Conservation (phyloP, 345 rosid species). For the Cardamine chenopodiifolia region DNA sequence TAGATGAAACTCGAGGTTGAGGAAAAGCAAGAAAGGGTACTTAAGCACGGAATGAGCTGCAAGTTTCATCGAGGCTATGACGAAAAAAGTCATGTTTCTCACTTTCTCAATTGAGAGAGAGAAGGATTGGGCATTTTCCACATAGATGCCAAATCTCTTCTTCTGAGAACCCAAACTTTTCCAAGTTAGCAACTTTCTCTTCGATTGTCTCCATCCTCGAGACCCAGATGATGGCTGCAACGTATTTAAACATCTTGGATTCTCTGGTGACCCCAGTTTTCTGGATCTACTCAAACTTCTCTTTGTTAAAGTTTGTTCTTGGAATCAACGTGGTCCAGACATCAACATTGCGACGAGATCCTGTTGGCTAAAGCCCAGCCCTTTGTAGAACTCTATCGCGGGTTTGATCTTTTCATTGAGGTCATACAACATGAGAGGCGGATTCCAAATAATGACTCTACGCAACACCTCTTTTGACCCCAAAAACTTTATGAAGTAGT, state of each 20-base stretch:
- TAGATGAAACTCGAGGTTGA: constrained; percentile 58
- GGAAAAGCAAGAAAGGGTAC: constrained; percentile 57
- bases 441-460: constrained; percentile 70
- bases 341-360: constrained; percentile 65
- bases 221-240: constrained; percentile 64
- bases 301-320: constrained; percentile 58
- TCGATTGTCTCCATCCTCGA: constrained; percentile 68
- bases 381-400: constrained; percentile 56
- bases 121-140: constrained; percentile 54
- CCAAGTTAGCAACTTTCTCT: constrained; percentile 70
- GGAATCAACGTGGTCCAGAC: constrained; percentile 70
- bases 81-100: constrained; percentile 78
- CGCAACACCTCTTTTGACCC: constrained; percentile 64
- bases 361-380: constrained; percentile 52
- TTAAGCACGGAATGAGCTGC: constrained; percentile 55
- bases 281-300: constrained; percentile 64
- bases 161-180: constrained; percentile 70
- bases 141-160: constrained; percentile 64
- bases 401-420: constrained; percentile 61
- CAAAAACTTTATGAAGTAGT: constrained; percentile 53
- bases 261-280: constrained; percentile 55
- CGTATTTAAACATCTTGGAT: constrained; percentile 75
- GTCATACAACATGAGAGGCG: constrained; percentile 75
- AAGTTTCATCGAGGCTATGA: constrained; percentile 65
- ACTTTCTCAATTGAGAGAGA: constrained; percentile 82